A percentile compares a stretch with the other conserved stretches of the same genome.
phyloP scores from a whole-genome alignment of 805 yeast genomes.

The Tetrapisispora arboricola region DNA sequence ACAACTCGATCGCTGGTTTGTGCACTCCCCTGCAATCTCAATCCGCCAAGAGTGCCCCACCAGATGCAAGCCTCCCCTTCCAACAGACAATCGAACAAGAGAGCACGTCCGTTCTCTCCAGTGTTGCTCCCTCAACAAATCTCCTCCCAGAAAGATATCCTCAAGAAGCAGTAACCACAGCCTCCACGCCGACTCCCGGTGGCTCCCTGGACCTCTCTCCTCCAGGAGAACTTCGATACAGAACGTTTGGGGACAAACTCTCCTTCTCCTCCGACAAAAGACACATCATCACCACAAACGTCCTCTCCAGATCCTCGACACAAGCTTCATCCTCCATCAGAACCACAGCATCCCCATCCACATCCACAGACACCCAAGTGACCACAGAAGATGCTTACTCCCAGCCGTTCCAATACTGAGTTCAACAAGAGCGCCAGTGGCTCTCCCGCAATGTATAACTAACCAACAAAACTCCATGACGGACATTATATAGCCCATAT shows the following conservation, averaged over 20 bases:
- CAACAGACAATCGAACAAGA: neutral
- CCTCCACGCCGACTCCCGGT: too few relatives aligned
- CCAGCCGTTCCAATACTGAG: slow-evolving; percentile 19
- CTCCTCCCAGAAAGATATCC: too few relatives aligned
- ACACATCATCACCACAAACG: neutral
- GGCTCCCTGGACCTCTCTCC: neutral
- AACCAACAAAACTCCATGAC: too few relatives aligned
- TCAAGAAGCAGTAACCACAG: too few relatives aligned
- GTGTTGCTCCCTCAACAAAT: too few relatives aligned
- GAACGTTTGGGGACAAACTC: slow-evolving; percentile 2
- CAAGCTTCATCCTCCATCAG: slow-evolving; percentile 8
- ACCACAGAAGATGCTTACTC: slow-evolving; percentile 25
- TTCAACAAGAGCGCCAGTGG: too few relatives aligned
- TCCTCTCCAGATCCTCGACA: slow-evolving; percentile 20
- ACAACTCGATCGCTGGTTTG: neutral
- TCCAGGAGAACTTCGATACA: too few relatives aligned
- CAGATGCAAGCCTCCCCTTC: neutral
- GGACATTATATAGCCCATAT: too few relatives aligned
- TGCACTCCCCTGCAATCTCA: neutral
- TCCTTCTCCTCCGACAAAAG: neutral
- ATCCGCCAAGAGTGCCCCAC: neutral
- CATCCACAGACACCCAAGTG: slow-evolving; percentile 11
- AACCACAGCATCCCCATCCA: too few relatives aligned
- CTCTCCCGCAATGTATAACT: neutral
- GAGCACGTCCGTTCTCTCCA: neutral